These are phyloP conservation scores for Triticum monococcum DNA, from an alignment of 176 grass and related monocot species.

Conservation along the genomic window DNA sequence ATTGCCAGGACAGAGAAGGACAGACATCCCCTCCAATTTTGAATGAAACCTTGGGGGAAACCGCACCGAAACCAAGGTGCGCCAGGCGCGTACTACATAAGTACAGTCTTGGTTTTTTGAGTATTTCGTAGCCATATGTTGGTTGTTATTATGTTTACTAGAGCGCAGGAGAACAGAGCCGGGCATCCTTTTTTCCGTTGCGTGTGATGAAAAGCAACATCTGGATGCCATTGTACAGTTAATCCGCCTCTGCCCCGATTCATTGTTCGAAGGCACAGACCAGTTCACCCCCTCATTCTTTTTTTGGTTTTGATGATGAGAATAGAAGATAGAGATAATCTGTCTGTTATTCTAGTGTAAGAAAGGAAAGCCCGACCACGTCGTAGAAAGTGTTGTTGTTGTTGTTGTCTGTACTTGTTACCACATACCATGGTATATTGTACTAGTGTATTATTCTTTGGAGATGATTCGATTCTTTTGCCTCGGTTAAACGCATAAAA, in stretches of 20 bases:
- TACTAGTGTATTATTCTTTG: not conserved
- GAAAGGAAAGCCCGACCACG: not conserved
- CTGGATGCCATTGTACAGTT: constrained; percentile 51
- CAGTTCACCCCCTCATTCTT: not conserved
- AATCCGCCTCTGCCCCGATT: constrained; percentile 26
- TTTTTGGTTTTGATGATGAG: not conserved
- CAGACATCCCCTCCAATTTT: not conserved
- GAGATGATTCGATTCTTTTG: not conserved
- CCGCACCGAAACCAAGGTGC: not conserved
- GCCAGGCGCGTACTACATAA: constrained; percentile 1
- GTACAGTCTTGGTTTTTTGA: constrained; percentile 21
- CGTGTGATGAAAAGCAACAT: constrained; percentile 30
- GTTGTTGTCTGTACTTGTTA: constrained; percentile 18
- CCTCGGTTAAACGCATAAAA: not conserved
- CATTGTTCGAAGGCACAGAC: constrained; percentile 15
- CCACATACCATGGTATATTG: not conserved
- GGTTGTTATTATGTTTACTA: constrained; percentile 29
- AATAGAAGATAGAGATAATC: constrained; percentile 27
- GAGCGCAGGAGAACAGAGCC: constrained; percentile 11
- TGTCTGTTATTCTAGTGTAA: constrained; percentile 35
- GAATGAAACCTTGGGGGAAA: not conserved
- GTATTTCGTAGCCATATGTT: constrained; percentile 41
- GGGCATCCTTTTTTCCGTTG: constrained; percentile 40
- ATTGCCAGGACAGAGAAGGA: not conserved
- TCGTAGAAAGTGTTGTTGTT: constrained; percentile 15